Evolutionary conservation across 2,329 filamentous ascomycete genomes (phyloP).

Genomic region (Botryotinia calthae): DNA sequence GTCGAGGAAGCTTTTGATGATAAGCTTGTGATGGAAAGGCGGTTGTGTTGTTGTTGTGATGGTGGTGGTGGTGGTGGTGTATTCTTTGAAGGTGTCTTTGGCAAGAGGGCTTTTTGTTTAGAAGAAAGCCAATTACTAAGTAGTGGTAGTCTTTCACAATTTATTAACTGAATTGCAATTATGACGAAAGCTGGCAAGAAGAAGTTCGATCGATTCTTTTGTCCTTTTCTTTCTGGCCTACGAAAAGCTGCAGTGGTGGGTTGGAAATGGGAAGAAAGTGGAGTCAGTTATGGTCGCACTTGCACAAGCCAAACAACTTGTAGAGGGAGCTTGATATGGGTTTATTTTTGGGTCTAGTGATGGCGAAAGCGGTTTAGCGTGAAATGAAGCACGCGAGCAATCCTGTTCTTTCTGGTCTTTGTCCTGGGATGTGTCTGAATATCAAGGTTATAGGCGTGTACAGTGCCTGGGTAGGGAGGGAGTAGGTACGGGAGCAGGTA

Average conservation of each 20-base stretch:
- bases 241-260: conserved; percentile 5
- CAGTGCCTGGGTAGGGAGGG: neutral
- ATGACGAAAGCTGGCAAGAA: conserved; percentile 14
- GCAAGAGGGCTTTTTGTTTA: neutral
- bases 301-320: neutral
- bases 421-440: neutral
- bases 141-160: neutral
- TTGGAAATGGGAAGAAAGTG: neutral
- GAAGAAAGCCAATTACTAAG: neutral
- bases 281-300: conserved; percentile 1
- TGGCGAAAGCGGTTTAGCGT: neutral
- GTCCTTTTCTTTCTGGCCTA: neutral
- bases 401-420: neutral
- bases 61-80: neutral
- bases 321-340: neutral
- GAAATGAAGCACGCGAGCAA: neutral
- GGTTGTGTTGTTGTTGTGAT: neutral
- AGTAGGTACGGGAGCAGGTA: neutral
- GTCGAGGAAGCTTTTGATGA: neutral
- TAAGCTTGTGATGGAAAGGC: neutral
- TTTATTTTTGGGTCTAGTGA: neutral
- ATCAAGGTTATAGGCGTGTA: neutral
- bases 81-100: neutral
- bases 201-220: neutral
- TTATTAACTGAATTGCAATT: conserved; percentile 2